Base-by-base conservation (phyloP, 2,329 filamentous ascomycete genomes). In the Colletotrichum filicis region DNA sequence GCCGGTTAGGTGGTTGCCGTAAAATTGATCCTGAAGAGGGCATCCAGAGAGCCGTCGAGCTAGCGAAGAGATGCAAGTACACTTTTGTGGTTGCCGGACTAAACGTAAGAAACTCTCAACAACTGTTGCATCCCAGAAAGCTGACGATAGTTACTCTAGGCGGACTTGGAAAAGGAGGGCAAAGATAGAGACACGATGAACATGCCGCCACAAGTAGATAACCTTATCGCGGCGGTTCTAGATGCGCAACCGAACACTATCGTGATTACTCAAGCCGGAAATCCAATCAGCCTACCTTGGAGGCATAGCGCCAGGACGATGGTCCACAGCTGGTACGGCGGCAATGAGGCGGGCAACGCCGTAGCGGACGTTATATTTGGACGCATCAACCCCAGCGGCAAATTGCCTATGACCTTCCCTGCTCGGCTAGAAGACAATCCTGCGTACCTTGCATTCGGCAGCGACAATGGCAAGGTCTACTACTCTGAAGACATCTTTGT, bases 401-500 rank as follows among this genome's bases (percentile, higher is more conserved):
- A 95, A 81, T 86, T 95, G 2, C 92, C 93, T 0, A 85, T 95
- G 24, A 93, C 88, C 4, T 94, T 94, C 82, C 93, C 93, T 0
- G 84, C 83, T n/a, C 84, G 86, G 19, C 78, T 91, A 2, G 86
- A 92, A 78, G 90, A 93, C 77, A 94, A 92, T 77, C 92, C 94
- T 3, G 89, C 91, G 0, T 93, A 89, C 81, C 83, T 93, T 75
- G 94, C 93, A 82, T 94, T 90, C 78, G 82, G 85, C 32, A 86
- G 86, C 2, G 92, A 94, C 75, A 88, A 90, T 52, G 88, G 92
- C 35, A 86, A 90, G 55, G 90, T 91, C 1, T 81, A 93, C 2
- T 94, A 94, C 77, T 91, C 91, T 60, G 92, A 94, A 79, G 92
- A 92, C 73, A 85, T 95, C 52, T 94, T 93, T 79, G 86, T 94